Percentiles rank a stretch among this genome's conserved stretches.
phyloP scores from a whole-genome alignment of 2,329 filamentous ascomycete genomes.

The Aspergillus flavus region DNA sequence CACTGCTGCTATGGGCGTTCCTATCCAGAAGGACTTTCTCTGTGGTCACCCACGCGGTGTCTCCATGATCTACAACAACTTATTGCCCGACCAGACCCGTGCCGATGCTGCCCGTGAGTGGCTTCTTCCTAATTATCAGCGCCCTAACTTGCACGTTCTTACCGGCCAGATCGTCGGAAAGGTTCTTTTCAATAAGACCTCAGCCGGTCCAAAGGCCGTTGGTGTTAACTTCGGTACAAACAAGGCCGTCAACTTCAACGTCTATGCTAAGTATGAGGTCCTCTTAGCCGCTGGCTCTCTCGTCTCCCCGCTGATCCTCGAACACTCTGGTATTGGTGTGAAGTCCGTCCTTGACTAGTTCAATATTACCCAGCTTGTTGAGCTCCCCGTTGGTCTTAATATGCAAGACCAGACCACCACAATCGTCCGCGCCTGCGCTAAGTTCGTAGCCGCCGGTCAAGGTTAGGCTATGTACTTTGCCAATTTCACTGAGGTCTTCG shows the following conservation, averaged over 20 bases:
- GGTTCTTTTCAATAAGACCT: slow-evolving; percentile 20
- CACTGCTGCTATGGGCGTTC: slow-evolving; percentile 10
- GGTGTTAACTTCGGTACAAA: slow-evolving; percentile 34
- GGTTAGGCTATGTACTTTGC: slow-evolving; percentile 33
- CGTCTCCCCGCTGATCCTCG: slow-evolving; percentile 29
- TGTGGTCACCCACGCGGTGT: slow-evolving; percentile 33
- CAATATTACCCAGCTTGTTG: slow-evolving; percentile 22
- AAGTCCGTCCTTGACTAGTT: slow-evolving; percentile 19
- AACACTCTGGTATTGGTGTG: slow-evolving; percentile 32
- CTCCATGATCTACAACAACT: slow-evolving; percentile 31
- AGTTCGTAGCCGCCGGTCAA: slow-evolving; percentile 19
- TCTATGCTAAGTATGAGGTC: slow-evolving; percentile 28
- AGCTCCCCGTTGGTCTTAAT: slow-evolving; percentile 36
- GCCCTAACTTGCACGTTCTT: slow-evolving; percentile 17
- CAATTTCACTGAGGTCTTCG: slow-evolving; percentile 29
- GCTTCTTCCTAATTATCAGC: slow-evolving; percentile 24
- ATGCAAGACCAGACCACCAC: slow-evolving; percentile 35
- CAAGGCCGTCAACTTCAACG: slow-evolving; percentile 21
- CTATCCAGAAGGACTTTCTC: slow-evolving; percentile 23
- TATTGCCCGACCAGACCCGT: slow-evolving; percentile 27
- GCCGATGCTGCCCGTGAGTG: slow-evolving; percentile 31
- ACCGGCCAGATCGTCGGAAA: slow-evolving; percentile 31
- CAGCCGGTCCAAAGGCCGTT: slow-evolving; percentile 15
- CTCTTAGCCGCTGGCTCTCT: slow-evolving; percentile 31
- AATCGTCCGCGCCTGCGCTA: slow-evolving; percentile 19